A percentile compares a stretch with the other conserved stretches of the same genome.
phyloP scores from a whole-genome alignment of 768 basidiomycete species.

The Calocera viscosa region DNA sequence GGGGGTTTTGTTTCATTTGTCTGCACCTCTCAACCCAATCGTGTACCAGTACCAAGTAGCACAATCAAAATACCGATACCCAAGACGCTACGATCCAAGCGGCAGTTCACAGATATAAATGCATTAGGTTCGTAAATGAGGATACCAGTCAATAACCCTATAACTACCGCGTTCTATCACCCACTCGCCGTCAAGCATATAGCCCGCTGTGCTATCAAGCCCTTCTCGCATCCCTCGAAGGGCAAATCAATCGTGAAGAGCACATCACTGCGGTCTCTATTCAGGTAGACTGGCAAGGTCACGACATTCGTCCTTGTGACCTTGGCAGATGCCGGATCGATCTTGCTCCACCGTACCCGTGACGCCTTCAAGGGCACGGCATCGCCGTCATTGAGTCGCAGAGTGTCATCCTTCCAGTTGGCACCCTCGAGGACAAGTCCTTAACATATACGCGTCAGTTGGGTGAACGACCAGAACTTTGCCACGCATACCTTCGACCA shows the following conservation, averaged over 20 bases:
- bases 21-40: conserved; percentile 5
- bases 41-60: background rate
- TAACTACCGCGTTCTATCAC: background rate
- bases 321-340: conserved; percentile 32
- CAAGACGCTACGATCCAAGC: background rate
- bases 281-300: conserved; percentile 85
- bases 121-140: background rate
- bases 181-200: conserved; percentile 80
- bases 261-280: conserved; percentile 76
- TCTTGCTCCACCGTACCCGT: conserved; percentile 77
- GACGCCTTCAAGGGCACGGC: conserved; percentile 66
- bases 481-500: conserved; percentile 62
- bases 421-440: conserved; percentile 84
- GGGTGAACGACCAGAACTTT: background rate
- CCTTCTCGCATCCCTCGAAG: conserved; percentile 52
- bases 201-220: conserved; percentile 72
- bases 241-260: conserved; percentile 81
- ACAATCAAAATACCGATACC: background rate
- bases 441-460: conserved; percentile 24
- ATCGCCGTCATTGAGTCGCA: conserved; percentile 77
- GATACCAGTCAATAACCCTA: no score
- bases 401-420: conserved; percentile 50
- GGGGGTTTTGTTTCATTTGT: background rate
- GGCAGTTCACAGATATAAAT: background rate
- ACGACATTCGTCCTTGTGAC: conserved; percentile 32